These are phyloP conservation scores for Argentina anserina DNA, from an alignment of 306 rosid genomes.

Conservation along the genomic window DNA sequence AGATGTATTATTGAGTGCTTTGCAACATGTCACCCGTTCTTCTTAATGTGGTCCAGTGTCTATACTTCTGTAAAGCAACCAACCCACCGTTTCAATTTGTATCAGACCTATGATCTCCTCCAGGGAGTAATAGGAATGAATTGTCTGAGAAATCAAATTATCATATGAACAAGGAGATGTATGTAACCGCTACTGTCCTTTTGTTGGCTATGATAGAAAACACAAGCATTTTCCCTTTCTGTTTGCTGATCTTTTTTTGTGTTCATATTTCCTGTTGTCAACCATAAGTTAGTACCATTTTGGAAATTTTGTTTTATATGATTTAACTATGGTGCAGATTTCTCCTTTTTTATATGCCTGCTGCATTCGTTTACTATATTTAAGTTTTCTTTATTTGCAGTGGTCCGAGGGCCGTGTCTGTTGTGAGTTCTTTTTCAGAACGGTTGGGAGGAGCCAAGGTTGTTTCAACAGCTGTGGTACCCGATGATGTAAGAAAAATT, in stretches of 20 bases:
- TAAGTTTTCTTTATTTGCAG: slow-evolving; percentile 36
- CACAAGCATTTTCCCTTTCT: no score
- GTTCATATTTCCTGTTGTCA: no score
- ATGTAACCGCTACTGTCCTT: no score
- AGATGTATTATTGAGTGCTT: slow-evolving; percentile 45
- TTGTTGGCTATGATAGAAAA: no score
- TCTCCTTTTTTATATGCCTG: slow-evolving; percentile 7
- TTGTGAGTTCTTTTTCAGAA: slow-evolving; percentile 69
- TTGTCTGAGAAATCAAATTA: not conserved
- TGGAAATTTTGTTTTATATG: not conserved
- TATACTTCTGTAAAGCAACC: not conserved
- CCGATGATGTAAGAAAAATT: slow-evolving; percentile 70
- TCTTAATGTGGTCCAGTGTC: not conserved
- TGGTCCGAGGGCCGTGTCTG: slow-evolving; percentile 93
- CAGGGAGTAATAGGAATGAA: not conserved
- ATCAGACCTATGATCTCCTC: not conserved
- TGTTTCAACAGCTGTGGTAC: slow-evolving; percentile 64
- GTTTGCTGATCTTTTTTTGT: no score
- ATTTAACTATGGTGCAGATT: not conserved
- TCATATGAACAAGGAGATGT: not conserved
- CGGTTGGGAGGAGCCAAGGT: slow-evolving; percentile 82
- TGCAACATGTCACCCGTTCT: slow-evolving; percentile 38
- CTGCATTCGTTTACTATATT: not conserved
- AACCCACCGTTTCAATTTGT: not conserved
- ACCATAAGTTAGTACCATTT: not conserved